A percentile compares a stretch with the other conserved stretches of the same genome.
Evolutionary conservation across 2,329 filamentous ascomycete species (phyloP).

Genomic region (Sporothrix luriei): DNA sequence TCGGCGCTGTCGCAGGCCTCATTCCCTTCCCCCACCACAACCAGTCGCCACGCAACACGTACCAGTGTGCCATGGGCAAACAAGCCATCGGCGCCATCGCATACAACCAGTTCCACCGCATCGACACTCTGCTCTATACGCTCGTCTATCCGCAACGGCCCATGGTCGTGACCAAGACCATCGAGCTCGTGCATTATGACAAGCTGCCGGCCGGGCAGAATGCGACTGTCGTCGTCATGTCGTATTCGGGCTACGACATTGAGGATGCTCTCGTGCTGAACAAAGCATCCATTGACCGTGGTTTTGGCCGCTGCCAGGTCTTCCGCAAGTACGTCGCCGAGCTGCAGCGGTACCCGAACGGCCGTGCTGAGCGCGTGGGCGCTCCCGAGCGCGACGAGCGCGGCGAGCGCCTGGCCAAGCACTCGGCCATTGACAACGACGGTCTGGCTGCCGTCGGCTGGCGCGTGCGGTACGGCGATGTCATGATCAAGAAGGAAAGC

Average conservation of each 20-base stretch:
- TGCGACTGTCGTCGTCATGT: slow-evolving; percentile 98
- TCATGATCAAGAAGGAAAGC: slow-evolving; percentile 86
- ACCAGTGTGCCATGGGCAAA: slow-evolving; percentile 99
- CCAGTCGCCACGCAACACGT: slow-evolving; percentile 96
- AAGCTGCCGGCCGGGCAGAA: slow-evolving; percentile 96
- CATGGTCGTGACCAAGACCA: slow-evolving; percentile 96
- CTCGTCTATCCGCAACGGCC: slow-evolving; percentile 97
- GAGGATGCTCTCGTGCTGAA: slow-evolving; percentile 97
- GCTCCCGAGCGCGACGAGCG: slow-evolving; percentile 64
- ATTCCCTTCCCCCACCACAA: slow-evolving; percentile 99
- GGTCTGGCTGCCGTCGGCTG: slow-evolving; percentile 86
- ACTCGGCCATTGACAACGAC: slow-evolving; percentile 76
- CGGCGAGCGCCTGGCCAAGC: slow-evolving; percentile 65
- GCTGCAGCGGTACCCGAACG: slow-evolving; percentile 86
- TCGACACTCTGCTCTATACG: slow-evolving; percentile 93
- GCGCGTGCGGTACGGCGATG: slow-evolving; percentile 74
- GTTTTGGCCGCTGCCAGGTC: slow-evolving; percentile 96
- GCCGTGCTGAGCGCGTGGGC: slow-evolving; percentile 68
- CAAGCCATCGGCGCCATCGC: slow-evolving; percentile 98
- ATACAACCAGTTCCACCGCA: slow-evolving; percentile 95
- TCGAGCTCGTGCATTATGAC: slow-evolving; percentile 95
- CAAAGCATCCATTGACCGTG: slow-evolving; percentile 91
- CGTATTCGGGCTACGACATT: slow-evolving; percentile 98
- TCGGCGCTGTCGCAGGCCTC: slow-evolving; percentile 91
- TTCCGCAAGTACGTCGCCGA: slow-evolving; percentile 90